Base-by-base conservation (phyloP, 306 rosid genomes). In the Malus fusca region DNA sequence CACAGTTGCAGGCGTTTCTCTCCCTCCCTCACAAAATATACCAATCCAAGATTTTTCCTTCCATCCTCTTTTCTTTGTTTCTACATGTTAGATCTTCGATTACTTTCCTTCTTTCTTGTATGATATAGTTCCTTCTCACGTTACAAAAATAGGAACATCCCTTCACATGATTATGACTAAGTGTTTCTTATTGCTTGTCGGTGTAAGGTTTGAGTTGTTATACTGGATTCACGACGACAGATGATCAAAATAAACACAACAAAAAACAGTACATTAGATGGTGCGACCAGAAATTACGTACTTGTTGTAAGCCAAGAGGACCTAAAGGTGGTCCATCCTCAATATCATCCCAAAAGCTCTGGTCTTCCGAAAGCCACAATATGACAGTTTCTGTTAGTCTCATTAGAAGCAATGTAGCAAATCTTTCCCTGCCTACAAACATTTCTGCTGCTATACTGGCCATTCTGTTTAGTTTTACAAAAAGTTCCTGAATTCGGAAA, bases 291-390 rank as follows among this genome's bases (percentile, higher is more conserved):
- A 77, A 68, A 65, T 65, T 67, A 48, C 84, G 65, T 75, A 88
- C 99, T 92, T 96, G 99, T 75, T 87, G 98, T 31, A 96, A 88
- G 75, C 99, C 99, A 78, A 90, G 94, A 82, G 97, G 88, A 43
- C 98, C 97, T 43, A 96, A 82, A 75, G 98, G 91, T 82, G 96
- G 96, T 65, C 99, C 99, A 66, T 96, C 98, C 84, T 96, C 98
- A 75, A 96, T 92, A 82, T 96, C 99, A 84, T 92, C 99, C 99
- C 99, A 96, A 78, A 96, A 96, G 86, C 94, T 89, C 80, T 96
- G 99, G 85, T 96, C 99, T 72, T 86, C 92, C 1, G 99, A 96
- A 66, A 96, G 92, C 99, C 99, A 96, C 85, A 96, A 80, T 74
- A 96, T 86, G 79, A 96, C 96, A 56, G 99, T 96, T 82, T 96